These are phyloP conservation scores for Scenedesmus sp. DNA, from an alignment of 163 green algal genomes.

Conservation along the genomic window DNA sequence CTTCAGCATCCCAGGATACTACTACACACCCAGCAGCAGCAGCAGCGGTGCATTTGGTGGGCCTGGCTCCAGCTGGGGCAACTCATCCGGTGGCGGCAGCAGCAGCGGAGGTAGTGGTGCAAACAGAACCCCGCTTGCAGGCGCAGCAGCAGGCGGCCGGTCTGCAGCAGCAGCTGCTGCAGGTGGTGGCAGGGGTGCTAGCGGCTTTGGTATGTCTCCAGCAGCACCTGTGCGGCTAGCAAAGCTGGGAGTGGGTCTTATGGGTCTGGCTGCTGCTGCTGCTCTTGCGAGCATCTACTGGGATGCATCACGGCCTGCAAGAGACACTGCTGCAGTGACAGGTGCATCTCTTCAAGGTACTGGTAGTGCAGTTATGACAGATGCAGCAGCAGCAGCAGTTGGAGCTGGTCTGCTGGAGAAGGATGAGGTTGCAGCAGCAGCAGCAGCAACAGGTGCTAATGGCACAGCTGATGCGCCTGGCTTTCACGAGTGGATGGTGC, in stretches of 20 bases:
- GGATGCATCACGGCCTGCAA: not conserved
- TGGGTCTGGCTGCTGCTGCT: not conserved
- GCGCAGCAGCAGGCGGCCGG: not conserved
- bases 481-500: constrained; percentile 43
- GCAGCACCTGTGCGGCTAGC: not conserved
- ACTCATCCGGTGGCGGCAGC: not conserved
- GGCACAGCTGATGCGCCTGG: not conserved
- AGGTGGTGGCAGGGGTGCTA: not conserved
- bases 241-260: constrained; percentile 3
- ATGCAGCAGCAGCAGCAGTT: not conserved
- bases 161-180: not conserved
- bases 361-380: not conserved
- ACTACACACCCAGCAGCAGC: not conserved
- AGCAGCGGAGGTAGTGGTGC: not conserved
- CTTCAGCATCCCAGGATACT: not conserved
- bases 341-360: not conserved
- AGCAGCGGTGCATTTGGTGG: not conserved
- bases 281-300: not conserved
- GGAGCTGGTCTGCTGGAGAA: not conserved
- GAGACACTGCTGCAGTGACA: not conserved
- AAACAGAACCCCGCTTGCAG: not conserved
- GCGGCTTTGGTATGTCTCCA: not conserved
- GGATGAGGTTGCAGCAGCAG: not conserved
- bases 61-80: not conserved
- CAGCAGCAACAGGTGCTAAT: no score